Evolutionary conservation across 164 flowering plant genomes (phyloP).

Genomic region (Warburgia ugandensis): DNA sequence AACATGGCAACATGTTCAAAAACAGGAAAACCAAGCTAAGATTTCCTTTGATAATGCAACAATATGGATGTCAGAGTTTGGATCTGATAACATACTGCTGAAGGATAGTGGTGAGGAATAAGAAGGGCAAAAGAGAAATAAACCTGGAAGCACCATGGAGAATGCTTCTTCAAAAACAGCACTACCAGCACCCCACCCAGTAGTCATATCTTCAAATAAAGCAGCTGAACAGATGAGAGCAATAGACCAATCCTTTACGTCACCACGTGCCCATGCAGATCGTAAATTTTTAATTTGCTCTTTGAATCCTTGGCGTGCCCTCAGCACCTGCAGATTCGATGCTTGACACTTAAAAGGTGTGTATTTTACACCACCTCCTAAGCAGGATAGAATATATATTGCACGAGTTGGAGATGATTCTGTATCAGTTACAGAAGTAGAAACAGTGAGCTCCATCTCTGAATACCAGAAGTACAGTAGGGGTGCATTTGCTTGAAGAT

Average conservation of each 20-base stretch:
- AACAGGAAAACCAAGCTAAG: neutral
- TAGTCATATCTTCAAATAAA: conserved; percentile 72
- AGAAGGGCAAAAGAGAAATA: neutral
- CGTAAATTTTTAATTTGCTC: conserved; percentile 45
- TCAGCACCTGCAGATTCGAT: conserved; percentile 61
- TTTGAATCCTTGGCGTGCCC: conserved; percentile 89
- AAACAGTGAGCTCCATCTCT: conserved; percentile 57
- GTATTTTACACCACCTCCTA: conserved; percentile 65
- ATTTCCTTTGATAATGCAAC: neutral
- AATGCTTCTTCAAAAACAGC: conserved; percentile 60
- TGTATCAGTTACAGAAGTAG: conserved; percentile 11
- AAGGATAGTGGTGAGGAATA: no score
- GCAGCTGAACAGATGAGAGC: conserved; percentile 84
- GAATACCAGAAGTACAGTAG: conserved; percentile 89
- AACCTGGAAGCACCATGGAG: conserved; percentile 86
- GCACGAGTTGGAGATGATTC: conserved; percentile 53
- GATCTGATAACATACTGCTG: no score
- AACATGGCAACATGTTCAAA: neutral
- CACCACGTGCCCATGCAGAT: conserved; percentile 65
- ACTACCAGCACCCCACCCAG: conserved; percentile 56
- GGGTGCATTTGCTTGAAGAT: conserved; percentile 42
- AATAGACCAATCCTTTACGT: conserved; percentile 51
- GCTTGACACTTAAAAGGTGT: conserved; percentile 54
- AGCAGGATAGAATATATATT: conserved; percentile 65
- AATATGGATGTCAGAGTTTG: no score